Evolutionary conservation across 2,329 filamentous ascomycete species (phyloP), one percentile per base, ranked within the genome.

Genomic region (Ceratocystis papillata): DNA sequence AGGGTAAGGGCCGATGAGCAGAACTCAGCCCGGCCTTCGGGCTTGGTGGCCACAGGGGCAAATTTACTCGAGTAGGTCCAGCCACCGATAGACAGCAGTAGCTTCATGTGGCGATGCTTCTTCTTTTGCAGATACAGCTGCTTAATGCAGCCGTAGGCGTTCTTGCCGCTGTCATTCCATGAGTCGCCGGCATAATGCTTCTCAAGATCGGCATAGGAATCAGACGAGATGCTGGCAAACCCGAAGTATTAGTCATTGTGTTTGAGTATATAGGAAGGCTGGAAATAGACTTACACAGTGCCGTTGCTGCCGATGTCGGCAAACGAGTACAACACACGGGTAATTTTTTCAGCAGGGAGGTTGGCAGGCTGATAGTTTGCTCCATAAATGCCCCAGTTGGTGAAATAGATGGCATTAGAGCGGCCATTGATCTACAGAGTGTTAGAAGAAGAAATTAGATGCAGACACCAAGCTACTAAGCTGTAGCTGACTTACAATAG

Each of bases 71-170:
- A 89, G 73, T 88, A 90, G 0, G 84, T 88, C 85, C 87, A 94
- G 17, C 90, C 90, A 50, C 90, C 90, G 68, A 95, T 87, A 45
- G 87, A 90, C 7, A 94, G 80, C n/a, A 94, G 77, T 1, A 87
- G 80, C 75, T 95, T 95, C 67, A 95, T 75, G 64, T 88, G 83
- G 22, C 89, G 84, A 73, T 95, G 84, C 70, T 80, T 77, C 76
- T 90, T 86, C 79, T 95, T 95, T 64, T 88, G 80, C 1, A 89
- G 75, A 73, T 82, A 89, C 1, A 95, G 77, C 73, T 93, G 88
- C 76, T 91, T 91, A 69, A 90, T 75, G 72, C 84, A 87, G 50
- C 90, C 90, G 71, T 90, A 91, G 63, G 85, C 83, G 72, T 93
- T 90, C 67, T 77, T 83, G 3, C 83, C 77, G 5, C 67, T 68